phyloP scores from a whole-genome alignment of 805 yeast genomes.

The Myxozyma vanderwaltii region DNA sequence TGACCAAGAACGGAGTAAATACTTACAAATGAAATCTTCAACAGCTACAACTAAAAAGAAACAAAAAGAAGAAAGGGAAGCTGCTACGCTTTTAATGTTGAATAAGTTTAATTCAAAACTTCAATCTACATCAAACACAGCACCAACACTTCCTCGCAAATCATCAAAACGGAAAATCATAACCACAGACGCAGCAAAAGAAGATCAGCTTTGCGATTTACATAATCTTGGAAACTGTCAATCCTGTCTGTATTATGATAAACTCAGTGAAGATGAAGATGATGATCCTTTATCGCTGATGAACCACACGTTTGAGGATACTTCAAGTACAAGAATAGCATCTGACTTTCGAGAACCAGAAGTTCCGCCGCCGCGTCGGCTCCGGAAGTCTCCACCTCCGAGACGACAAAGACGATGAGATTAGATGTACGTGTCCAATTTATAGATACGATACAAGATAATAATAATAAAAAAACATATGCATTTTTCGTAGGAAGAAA shows the following conservation, averaged over 20 bases:
- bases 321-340: not conserved
- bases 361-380: not conserved
- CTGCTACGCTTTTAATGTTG: slow-evolving; percentile 39
- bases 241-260: slow-evolving; percentile 35
- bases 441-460: not conserved
- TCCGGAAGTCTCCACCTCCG: not conserved
- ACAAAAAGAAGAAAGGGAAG: slow-evolving; percentile 37
- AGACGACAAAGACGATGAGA: not conserved
- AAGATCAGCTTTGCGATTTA: slow-evolving; percentile 24
- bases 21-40: slow-evolving; percentile 4
- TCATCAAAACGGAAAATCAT: slow-evolving; percentile 1
- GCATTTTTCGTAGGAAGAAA: too few species aligned
- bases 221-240: slow-evolving; percentile 35
- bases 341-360: not conserved
- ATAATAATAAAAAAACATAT: not conserved
- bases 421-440: too few species aligned
- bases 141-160: slow-evolving; percentile 9
- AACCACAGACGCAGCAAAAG: not conserved
- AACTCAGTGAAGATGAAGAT: slow-evolving; percentile 33
- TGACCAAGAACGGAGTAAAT: slow-evolving; percentile 40
- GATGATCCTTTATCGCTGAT: slow-evolving; percentile 15
- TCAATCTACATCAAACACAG: slow-evolving; percentile 4
- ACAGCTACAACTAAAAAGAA: slow-evolving; percentile 4
- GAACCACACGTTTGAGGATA: slow-evolving; percentile 25
- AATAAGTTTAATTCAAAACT: slow-evolving; percentile 39